Conservation (phyloP, 2,329 filamentous ascomycete genomes). For the Colletotrichum lupini region DNA sequence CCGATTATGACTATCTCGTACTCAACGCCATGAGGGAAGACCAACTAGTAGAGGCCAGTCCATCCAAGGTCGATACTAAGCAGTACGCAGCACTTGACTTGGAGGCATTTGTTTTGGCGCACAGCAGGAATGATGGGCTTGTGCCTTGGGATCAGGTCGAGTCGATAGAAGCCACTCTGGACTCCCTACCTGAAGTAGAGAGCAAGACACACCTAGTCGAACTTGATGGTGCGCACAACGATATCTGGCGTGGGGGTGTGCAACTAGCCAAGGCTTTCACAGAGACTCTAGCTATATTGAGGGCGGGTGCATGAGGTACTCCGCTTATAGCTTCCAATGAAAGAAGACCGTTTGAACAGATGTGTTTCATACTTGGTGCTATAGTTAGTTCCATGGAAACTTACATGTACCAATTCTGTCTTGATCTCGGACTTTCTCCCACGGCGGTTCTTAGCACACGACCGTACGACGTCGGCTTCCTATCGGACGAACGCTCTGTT, state of each 20-base stretch:
- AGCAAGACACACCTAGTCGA: constrained; percentile 1
- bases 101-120: constrained; percentile 13
- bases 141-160: constrained; percentile 26
- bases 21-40: constrained; percentile 69
- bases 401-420: neutral
- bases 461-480: neutral
- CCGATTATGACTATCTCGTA: constrained; percentile 69
- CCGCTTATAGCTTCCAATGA: neutral
- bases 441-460: neutral
- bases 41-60: constrained; percentile 58
- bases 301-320: neutral
- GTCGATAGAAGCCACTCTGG: neutral
- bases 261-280: constrained; percentile 18
- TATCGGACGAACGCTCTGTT: neutral
- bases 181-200: neutral
- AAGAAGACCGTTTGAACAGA: neutral
- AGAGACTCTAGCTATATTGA: neutral
- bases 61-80: constrained; percentile 51
- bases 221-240: constrained; percentile 18
- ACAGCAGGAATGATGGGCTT: constrained; percentile 22
- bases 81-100: neutral
- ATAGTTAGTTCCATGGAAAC: neutral
- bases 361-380: neutral
- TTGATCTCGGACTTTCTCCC: neutral
- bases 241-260: constrained; percentile 15